These are phyloP conservation scores for Starmerella gropengiesseri DNA, from an alignment of 805 yeast species.

Conservation along the genomic window DNA sequence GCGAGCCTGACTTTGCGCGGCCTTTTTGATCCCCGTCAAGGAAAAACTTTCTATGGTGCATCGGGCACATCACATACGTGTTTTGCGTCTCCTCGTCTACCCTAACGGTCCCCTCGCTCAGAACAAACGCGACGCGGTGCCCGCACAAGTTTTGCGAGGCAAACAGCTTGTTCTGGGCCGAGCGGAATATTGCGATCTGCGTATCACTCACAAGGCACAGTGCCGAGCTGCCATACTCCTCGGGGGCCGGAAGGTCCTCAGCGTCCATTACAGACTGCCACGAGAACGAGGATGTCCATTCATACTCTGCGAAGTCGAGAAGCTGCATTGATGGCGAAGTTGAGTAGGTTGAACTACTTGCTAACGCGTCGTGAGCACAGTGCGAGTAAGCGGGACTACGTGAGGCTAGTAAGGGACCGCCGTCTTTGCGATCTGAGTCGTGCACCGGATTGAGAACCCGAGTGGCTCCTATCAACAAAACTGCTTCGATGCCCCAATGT, in stretches of 20 bases:
- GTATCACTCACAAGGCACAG: constrained; percentile 31
- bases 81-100: constrained; percentile 27
- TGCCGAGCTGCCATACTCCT: constrained; percentile 29
- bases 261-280: constrained; percentile 29
- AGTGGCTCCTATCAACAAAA: too few relatives aligned
- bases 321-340: too few relatives aligned
- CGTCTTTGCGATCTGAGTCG: too few relatives aligned
- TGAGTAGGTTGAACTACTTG: too few relatives aligned
- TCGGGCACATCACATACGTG: constrained; percentile 32
- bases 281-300: constrained; percentile 28
- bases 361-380: too few relatives aligned
- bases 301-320: constrained; percentile 10
- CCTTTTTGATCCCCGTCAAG: constrained; percentile 27
- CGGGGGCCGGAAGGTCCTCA: constrained; percentile 26
- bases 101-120: constrained; percentile 31
- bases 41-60: constrained; percentile 31
- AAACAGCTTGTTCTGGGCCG: constrained; percentile 27
- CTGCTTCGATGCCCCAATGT: too few relatives aligned
- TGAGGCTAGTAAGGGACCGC: too few relatives aligned
- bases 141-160: constrained; percentile 36
- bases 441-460: too few relatives aligned
- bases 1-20: constrained; percentile 26
- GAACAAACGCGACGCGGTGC: constrained; percentile 33
- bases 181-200: constrained; percentile 32
- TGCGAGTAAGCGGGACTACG: too few relatives aligned